Base-by-base conservation (phyloP, 2,329 filamentous ascomycete genomes). In the Chrysoporthe cubensis region DNA sequence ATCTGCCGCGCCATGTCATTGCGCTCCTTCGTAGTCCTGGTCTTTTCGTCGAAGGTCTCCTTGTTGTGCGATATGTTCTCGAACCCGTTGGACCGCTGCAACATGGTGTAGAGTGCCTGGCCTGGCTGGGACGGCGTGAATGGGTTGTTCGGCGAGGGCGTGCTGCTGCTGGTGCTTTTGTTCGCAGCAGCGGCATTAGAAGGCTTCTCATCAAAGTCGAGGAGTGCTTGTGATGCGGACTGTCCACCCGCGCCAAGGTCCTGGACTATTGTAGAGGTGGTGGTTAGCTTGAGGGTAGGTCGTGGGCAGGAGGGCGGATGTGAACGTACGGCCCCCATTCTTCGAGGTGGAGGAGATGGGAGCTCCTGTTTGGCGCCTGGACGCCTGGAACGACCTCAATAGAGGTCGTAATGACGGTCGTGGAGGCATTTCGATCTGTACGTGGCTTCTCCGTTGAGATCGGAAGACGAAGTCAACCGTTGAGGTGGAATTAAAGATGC, bases 1-100 rank as follows among this genome's bases (percentile, higher is more conserved):
- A 90, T 85, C 78, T 92, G 89, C 70, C 80, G 82, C 73, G 88
- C 80, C 77, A 88, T 88, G 71, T 88, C 87, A 57, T 81, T 80
- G 64, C 79, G 80, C 59, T 78, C 73, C 74, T 80, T 80, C 71
- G 77, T 76, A 71, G 79, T 77, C 71, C 75, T 75, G 65, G 82
- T 72, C 66, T 77, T 75, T 64, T 82, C 77, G 66, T 80, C 76
- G 66, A 80, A 74, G 16, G 73, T 71, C 66, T 76, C 74, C 72
- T 76, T 77, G 72, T 67, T 63, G n/a, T 48, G 32, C 56, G 59
- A 64, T 46, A 71, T 62, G 43, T 44, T 58, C 3, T 54, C 66
- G 40, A 66, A 64, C 44, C 66, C 16, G 64, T 65, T 42, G 37
- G 11, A n/a, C 13, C 21, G 42, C 43, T 48, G 9, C 64, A 67